Conservation (phyloP, 179 eudicot species). For the Camellia oleifera region DNA sequence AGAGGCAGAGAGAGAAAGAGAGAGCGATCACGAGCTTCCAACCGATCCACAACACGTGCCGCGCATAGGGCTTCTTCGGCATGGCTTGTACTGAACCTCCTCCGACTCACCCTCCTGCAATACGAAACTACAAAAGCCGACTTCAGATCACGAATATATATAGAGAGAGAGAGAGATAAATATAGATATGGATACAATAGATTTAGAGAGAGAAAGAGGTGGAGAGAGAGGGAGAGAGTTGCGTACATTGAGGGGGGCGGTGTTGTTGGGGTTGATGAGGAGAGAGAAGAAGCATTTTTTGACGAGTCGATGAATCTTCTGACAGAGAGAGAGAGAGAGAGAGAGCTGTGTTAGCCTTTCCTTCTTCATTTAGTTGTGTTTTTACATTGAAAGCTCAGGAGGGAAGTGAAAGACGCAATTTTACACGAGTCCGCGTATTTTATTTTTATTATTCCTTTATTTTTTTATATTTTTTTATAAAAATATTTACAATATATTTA, state of each 20-base stretch:
- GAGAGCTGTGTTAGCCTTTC: no score
- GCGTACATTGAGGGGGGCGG: conserved; percentile 11
- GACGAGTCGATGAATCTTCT: no score
- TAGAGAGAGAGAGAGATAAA: no score
- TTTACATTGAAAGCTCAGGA: neutral
- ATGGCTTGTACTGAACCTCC: conserved; percentile 11
- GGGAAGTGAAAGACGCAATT: neutral
- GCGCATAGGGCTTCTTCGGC: conserved; percentile 25
- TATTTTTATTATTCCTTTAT: no score
- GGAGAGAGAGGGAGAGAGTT: neutral
- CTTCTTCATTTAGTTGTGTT: no score
- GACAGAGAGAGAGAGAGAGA: no score
- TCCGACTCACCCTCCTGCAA: conserved; percentile 11
- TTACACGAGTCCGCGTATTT: no score
- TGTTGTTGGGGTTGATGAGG: neutral
- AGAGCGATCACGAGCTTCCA: conserved; percentile 44
- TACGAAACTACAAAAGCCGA: neutral
- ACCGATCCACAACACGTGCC: conserved; percentile 33
- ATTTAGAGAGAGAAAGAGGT: neutral
- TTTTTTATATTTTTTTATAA: no score
- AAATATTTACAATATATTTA: no score
- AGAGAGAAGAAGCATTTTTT: neutral
- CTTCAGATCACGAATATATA: neutral
- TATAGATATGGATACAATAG: no score
- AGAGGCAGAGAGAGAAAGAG: conserved; percentile 38